Base-by-base conservation (phyloP, 345 rosid genomes). In the Aethionema arabicum region DNA sequence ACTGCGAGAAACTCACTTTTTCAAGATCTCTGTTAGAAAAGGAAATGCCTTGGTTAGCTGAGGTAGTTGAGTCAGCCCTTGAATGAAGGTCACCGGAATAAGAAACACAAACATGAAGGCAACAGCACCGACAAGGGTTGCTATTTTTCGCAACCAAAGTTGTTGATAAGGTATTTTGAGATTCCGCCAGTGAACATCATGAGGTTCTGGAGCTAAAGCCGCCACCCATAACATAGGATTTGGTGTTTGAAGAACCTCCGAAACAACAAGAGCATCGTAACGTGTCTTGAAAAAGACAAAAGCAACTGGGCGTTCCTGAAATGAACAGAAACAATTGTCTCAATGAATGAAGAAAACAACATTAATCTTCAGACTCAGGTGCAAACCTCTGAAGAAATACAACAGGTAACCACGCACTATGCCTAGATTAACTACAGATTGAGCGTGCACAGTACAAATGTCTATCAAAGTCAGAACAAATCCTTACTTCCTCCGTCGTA, bases 211-310 rank as follows among this genome's bases (percentile, higher is more conserved):
- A 63, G 99, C 99, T 59, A 76, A 68, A 65, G 90, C 80, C 33
- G 92, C 86, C 52, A 83, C 97, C 99, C 99, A 93, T 69, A 77
- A 63, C 99, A 93, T 87, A 32, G 99, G 96, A 80, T 90, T 84
- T 68, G 88, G 56, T 76, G 95, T 78, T 52, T 87, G 96, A 70
- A 83, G 95, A 78, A 82, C 66, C 78, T 86, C 85, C 9, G 97
- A 80, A 66, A 88, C 91, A 63, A 87, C 74, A 39, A 74, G 78
- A 61, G 99, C 97, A 78, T 87, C 82, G 72, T 77, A 87, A 44
- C 97, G 96, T 59, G 86, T 85, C 81, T 80, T 87, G 75, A 90
- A 90, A 65, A 84, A 90, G 65, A 93, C 99, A 79, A 93, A 93
- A 50, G 96, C 99, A 11, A 84, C 86, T 8, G 96, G 74, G 72